Conservation (phyloP, 169 alveolate genomes). For the Plasmodium adleri region DNA sequence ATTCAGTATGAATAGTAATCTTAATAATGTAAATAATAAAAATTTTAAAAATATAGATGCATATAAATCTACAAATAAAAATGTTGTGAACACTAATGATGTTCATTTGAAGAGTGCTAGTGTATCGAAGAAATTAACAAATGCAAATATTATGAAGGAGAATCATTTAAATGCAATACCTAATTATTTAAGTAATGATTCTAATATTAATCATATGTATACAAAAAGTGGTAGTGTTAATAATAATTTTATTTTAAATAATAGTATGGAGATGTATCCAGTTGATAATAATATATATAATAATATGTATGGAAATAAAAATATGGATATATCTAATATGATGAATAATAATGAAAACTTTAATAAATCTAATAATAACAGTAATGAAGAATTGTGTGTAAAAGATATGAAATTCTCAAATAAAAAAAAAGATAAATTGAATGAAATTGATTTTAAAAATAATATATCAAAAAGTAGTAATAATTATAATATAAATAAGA, state of each 20-base stretch:
- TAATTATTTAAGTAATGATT: constrained; percentile 21
- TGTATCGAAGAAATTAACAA: constrained; percentile 22
- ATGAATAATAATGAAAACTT: background rate
- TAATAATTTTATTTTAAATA: background rate
- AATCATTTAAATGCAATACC: constrained; percentile 19
- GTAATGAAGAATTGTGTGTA: constrained; percentile 31
- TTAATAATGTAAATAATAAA: constrained; percentile 17
- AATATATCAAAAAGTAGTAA: constrained; percentile 13
- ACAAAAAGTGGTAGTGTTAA: constrained; percentile 8
- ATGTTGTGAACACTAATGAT: constrained; percentile 16
- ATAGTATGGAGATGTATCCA: constrained; percentile 25
- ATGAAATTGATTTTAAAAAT: constrained; percentile 37
- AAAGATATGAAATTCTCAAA: constrained; percentile 22
- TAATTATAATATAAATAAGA: constrained; percentile 30
- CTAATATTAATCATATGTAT: constrained; percentile 27
- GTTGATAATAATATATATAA: constrained; percentile 19
- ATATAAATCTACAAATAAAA: constrained; percentile 10
- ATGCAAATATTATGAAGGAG: constrained; percentile 32
- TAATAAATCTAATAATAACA: background rate
- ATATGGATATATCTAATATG: background rate
- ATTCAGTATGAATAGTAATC: background rate
- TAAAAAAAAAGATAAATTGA: constrained; percentile 59
- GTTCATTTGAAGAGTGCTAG: constrained; percentile 9
- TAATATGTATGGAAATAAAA: background rate
- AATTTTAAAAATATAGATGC: constrained; percentile 36